phyloP scores from a whole-genome alignment of 306 rosid genomes.

The Quercus alba region DNA sequence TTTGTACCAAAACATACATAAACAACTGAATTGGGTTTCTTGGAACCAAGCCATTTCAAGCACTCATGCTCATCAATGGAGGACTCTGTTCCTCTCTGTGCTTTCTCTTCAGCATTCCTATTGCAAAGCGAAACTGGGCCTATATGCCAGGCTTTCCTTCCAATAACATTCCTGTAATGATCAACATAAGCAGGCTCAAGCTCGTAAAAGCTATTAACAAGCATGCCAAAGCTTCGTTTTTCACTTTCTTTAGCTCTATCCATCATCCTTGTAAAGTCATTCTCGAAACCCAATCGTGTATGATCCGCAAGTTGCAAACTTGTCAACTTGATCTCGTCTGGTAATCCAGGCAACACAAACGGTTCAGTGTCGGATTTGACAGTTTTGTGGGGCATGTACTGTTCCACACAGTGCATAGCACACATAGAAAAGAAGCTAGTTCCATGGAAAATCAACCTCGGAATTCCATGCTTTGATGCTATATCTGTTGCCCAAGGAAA shows the following conservation, averaged over 20 bases:
- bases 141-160: conserved; percentile 34
- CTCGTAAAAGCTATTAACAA: conserved; percentile 42
- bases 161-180: conserved; percentile 23
- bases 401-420: not conserved
- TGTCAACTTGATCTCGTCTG: conserved; percentile 23
- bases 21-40: conserved; percentile 32
- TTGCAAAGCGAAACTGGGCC: conserved; percentile 41
- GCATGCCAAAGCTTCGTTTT: conserved; percentile 28
- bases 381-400: conserved; percentile 11
- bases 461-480: conserved; percentile 19
- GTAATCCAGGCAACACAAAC: conserved; percentile 26
- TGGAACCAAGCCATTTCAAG: conserved; percentile 31
- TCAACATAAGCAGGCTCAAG: conserved; percentile 36
- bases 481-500: conserved; percentile 19
- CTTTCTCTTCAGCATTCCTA: conserved; percentile 2
- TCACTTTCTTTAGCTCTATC: conserved; percentile 8
- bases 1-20: conserved; percentile 38
- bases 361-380: conserved; percentile 31
- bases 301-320: conserved; percentile 12
- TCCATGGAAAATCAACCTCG: conserved; percentile 27
- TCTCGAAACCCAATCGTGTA: not conserved
- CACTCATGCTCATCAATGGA: conserved; percentile 23
- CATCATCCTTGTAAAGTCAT: conserved; percentile 8
- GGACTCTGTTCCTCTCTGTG: conserved; percentile 25
- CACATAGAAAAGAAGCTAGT: conserved; percentile 18